Percentiles rank a stretch among this genome's conserved stretches.
Conservation (phyloP, 2,329 filamentous ascomycete genomes). For the Blastomyces percursus region DNA sequence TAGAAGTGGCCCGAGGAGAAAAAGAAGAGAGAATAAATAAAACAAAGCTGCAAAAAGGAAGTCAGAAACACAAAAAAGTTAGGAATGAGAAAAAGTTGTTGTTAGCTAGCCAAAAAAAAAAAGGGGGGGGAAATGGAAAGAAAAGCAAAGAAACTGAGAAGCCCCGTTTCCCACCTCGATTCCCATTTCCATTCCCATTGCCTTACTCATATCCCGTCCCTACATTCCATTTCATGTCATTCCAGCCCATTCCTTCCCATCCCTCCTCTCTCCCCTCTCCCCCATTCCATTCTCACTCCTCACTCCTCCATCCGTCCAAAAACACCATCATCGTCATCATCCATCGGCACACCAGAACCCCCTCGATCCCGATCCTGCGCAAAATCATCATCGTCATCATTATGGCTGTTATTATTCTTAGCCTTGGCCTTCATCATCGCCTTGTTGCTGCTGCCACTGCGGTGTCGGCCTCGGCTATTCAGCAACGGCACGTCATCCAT, state of each 20-base stretch:
- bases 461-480: constrained; percentile 32
- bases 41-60: background rate
- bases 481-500: constrained; percentile 51
- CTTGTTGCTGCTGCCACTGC: constrained; percentile 20
- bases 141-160: background rate
- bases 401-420: constrained; percentile 20
- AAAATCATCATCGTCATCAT: constrained; percentile 59
- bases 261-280: constrained; percentile 53
- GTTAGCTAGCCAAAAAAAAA: background rate
- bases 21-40: background rate
- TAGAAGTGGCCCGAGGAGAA: background rate
- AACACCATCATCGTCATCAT: constrained; percentile 89
- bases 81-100: background rate
- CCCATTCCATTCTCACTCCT: constrained; percentile 15
- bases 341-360: constrained; percentile 52
- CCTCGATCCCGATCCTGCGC: constrained; percentile 29
- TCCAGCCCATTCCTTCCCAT: background rate
- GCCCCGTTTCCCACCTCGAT: too few species aligned
- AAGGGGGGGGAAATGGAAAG: too few species aligned
- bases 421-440: constrained; percentile 18
- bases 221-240: background rate
- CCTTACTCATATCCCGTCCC: background rate
- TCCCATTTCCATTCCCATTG: too few species aligned
- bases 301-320: constrained; percentile 96
- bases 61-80: background rate